phyloP scores from a whole-genome alignment of 2,329 filamentous ascomycete genomes.

The Leptosphaerulina australis region DNA sequence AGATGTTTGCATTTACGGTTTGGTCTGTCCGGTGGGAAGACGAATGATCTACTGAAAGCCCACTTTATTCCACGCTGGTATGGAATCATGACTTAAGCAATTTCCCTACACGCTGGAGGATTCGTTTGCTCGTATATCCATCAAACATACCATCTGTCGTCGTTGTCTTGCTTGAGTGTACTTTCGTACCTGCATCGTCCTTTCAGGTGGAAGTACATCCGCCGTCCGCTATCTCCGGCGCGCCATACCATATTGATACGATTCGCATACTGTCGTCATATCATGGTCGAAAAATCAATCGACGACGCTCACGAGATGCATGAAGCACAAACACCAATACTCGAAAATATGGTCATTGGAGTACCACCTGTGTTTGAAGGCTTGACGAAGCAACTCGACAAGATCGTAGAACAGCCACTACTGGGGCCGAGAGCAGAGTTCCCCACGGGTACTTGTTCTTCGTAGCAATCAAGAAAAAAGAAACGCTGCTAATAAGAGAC shows the following conservation, averaged over 20 bases:
- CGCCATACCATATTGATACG: slow-evolving; percentile 17
- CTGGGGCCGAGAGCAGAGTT: slow-evolving; percentile 41
- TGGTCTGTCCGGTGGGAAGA: slow-evolving; percentile 10
- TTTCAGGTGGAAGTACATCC: slow-evolving; percentile 6
- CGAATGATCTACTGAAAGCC: slow-evolving; percentile 11
- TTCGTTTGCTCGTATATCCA: neutral
- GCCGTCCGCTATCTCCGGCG: slow-evolving; percentile 15
- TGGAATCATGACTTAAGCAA: slow-evolving; percentile 7
- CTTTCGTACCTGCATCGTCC: slow-evolving; percentile 10
- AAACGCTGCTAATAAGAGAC: slow-evolving; percentile 25
- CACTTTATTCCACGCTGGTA: slow-evolving; percentile 7
- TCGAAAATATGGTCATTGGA: slow-evolving; percentile 47
- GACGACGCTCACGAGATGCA: slow-evolving; percentile 35
- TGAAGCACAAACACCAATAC: slow-evolving; percentile 36
- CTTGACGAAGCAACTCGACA: slow-evolving; percentile 42
- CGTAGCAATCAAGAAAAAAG: neutral
- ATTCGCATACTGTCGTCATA: slow-evolving; percentile 22
- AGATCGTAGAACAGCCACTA: slow-evolving; percentile 44
- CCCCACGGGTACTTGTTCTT: slow-evolving; percentile 31
- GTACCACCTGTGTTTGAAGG: slow-evolving; percentile 47
- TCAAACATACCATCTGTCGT: neutral
- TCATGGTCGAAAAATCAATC: slow-evolving; percentile 24
- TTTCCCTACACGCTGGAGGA: neutral
- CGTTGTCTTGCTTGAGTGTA: neutral
- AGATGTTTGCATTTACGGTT: slow-evolving; percentile 7